Evolutionary conservation across 768 basidiomycete species (phyloP), one percentile per base, ranked within the genome.

Genomic region (Kwoniella mangroviensis): DNA sequence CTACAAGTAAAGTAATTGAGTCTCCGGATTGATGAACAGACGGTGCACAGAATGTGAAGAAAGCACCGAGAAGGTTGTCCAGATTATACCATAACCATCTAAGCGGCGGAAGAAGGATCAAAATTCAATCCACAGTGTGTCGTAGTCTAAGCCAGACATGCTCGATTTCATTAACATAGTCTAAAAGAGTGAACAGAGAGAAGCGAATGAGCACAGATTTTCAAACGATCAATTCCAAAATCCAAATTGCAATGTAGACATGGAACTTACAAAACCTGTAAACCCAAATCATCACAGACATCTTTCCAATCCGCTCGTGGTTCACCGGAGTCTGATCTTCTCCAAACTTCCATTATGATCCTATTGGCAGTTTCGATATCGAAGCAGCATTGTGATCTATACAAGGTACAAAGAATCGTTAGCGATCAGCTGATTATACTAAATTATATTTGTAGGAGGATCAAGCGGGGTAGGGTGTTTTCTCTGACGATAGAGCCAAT

Each of bases 351-450:
- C 19, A 65, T 54, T 40, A 79, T 75, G 68, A 81, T 81, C 55
- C 71, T 40, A 26, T 43, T 59, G 13, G 80, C 80, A 21, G 79
- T 81, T 53, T 81, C 80, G 61, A 81, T 77, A 57, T 81, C 80
- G 65, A 81, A 81, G 65, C 80, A 81, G 60, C 79, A 80, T 70
- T 81, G 80, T 0, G 79, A 63, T 63, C 78, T 79, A 61, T 49
- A 3, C 34, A 63, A 19, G 19, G 52, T 49, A n/a, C 11, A 24
- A 56, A 17, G 7, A 40, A 2, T 4, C 2, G 26, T 52, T 24
- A 7, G 17, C 12, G 41, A 26, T 19, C 45, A 55, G 17, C 34
- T 15, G 2, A n/a, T 9, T 45, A 55, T 28, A 28, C 6, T 19
- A 24, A 55, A 21, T 24, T 41, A 41, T 7, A 12, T 13, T 1